Conservation (phyloP, 2,329 filamentous ascomycete species). For the Colletotrichum abscissum region DNA sequence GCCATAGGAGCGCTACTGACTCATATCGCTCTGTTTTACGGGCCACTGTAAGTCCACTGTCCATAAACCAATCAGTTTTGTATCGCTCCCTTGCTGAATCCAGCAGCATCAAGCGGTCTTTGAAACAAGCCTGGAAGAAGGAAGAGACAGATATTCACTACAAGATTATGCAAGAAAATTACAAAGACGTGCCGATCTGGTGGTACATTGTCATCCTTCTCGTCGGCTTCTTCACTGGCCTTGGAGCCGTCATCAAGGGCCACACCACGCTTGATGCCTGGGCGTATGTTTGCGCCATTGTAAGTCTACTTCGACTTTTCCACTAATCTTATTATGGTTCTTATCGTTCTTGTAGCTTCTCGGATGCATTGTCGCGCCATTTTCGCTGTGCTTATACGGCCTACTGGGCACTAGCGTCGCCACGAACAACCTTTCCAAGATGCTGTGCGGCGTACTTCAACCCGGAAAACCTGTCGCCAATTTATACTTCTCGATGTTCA, state of each 20-base stretch:
- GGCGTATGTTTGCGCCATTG: constrained; percentile 32
- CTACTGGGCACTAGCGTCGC: constrained; percentile 29
- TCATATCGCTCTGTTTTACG: constrained; percentile 51
- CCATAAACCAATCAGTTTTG: fast-evolving
- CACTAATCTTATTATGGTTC: not conserved
- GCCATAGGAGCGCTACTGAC: constrained; percentile 46
- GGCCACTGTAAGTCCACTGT: constrained; percentile 10
- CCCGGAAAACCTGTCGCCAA: constrained; percentile 53
- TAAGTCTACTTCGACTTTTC: not conserved
- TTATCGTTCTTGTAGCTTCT: constrained; percentile 3
- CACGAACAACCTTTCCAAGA: constrained; percentile 52
- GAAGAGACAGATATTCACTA: constrained; percentile 52
- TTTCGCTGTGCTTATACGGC: constrained; percentile 32
- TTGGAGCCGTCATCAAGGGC: constrained; percentile 49
- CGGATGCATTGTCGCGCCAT: constrained; percentile 30
- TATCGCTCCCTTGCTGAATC: not conserved
- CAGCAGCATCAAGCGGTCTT: constrained; percentile 22
- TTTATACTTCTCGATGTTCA: constrained; percentile 55
- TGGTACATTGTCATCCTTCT: constrained; percentile 53
- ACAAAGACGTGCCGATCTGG: constrained; percentile 54
- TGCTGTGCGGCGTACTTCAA: constrained; percentile 60
- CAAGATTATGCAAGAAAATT: constrained; percentile 50
- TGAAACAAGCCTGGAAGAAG: constrained; percentile 41
- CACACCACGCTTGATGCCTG: constrained; percentile 31
- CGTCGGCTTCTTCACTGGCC: constrained; percentile 47